A percentile compares a stretch with the other conserved stretches of the same genome.
phyloP scores from a whole-genome alignment of 768 basidiomycete species.

The Roridomyces roridus region DNA sequence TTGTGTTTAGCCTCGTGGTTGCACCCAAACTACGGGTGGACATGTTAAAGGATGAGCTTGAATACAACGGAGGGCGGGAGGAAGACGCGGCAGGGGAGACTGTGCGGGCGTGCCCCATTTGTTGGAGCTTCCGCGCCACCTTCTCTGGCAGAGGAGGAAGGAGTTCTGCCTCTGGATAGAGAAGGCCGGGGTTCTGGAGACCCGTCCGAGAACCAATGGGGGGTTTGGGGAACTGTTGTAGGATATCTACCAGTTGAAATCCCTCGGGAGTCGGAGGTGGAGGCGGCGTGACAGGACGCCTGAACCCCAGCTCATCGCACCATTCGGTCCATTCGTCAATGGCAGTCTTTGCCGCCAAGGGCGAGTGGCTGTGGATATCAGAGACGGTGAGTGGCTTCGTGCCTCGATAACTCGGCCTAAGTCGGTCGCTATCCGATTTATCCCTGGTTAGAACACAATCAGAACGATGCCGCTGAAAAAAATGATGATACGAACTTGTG shows the following conservation, averaged over 20 bases:
- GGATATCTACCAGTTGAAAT: neutral
- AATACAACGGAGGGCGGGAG: conserved; percentile 9
- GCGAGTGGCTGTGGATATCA: conserved; percentile 13
- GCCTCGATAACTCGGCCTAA: conserved; percentile 12
- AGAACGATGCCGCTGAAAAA: neutral
- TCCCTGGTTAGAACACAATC: neutral
- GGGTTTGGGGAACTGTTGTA: conserved; percentile 11
- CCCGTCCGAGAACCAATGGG: conserved; percentile 1
- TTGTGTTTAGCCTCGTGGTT: neutral
- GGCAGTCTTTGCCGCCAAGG: neutral
- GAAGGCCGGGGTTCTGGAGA: neutral
- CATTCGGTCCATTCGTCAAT: neutral
- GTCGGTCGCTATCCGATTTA: neutral
- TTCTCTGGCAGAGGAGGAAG: conserved; percentile 16
- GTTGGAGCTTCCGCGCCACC: conserved; percentile 5
- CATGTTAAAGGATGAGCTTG: conserved; percentile 2
- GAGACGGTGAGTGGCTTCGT: conserved; percentile 13
- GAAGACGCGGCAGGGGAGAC: neutral
- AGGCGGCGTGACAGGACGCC: neutral
- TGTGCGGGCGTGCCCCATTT: conserved; percentile 10
- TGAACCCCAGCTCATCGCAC: conserved; percentile 4
- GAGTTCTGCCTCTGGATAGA: conserved; percentile 1
- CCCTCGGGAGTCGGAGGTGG: neutral
- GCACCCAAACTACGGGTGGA: conserved; percentile 14
- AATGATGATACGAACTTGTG: conserved; percentile 8